These are phyloP conservation scores for Nyssa sinensis DNA, from an alignment of 148 eudicot genomes.

Conservation along the genomic window DNA sequence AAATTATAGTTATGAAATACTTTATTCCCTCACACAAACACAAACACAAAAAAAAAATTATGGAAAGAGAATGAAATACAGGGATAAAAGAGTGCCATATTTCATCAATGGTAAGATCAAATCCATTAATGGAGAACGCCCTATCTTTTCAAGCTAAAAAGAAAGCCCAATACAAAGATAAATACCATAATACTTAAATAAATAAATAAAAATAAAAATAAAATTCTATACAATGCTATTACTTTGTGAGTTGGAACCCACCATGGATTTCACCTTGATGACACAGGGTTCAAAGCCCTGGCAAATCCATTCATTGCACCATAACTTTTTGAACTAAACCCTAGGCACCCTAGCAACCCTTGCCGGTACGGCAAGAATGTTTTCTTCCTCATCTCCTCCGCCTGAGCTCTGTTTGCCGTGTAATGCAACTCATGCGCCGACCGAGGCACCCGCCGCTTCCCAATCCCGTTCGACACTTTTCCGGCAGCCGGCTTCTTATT, in stretches of 20 bases:
- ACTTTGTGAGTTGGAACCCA: not conserved
- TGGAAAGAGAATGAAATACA: not conserved
- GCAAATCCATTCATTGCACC: conserved; percentile 84
- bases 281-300: conserved; percentile 77
- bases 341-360: conserved; percentile 85
- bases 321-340: conserved; percentile 81
- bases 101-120: not conserved
- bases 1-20: too few relatives aligned
- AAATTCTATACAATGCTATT: not conserved
- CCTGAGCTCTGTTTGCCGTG: conserved; percentile 76
- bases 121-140: not conserved
- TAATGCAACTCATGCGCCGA: conserved; percentile 89
- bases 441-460: conserved; percentile 35
- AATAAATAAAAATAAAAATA: too few relatives aligned
- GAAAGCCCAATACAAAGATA: not conserved
- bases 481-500: conserved; percentile 6
- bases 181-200: not conserved
- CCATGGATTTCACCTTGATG: conserved; percentile 57
- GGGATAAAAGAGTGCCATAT: not conserved
- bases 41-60: not conserved
- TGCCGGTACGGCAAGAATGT: conserved; percentile 88
- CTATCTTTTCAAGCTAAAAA: not conserved
- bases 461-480: conserved; percentile 36
- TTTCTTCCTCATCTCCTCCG: conserved; percentile 97
- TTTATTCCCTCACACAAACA: not conserved